Conservation (phyloP, 2,329 filamentous ascomycete genomes). For the Coniochaeta hoffmannii region DNA sequence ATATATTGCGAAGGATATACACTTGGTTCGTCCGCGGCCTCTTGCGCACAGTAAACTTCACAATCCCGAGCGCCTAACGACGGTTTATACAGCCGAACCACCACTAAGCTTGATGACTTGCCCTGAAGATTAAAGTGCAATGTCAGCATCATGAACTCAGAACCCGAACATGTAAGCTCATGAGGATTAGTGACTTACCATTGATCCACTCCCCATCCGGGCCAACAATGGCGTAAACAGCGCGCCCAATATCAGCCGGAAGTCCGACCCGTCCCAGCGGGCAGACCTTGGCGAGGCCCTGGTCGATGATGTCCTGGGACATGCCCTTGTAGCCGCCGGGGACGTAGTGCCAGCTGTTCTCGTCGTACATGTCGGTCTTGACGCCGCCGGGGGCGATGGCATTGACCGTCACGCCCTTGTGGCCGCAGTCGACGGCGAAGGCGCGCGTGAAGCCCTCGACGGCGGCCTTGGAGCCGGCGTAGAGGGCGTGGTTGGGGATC, state of each 20-base stretch:
- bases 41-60: too few species aligned
- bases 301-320: constrained; percentile 45
- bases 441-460: constrained; percentile 66
- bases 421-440: constrained; percentile 65
- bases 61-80: not conserved
- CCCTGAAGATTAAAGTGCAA: constrained; percentile 15
- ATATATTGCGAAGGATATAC: too few species aligned
- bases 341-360: constrained; percentile 60
- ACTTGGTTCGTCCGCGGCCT: too few species aligned
- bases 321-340: constrained; percentile 46
- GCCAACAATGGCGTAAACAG: constrained; percentile 47
- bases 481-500: constrained; percentile 62
- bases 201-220: constrained; percentile 59
- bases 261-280: constrained; percentile 52
- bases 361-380: constrained; percentile 71
- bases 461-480: constrained; percentile 65
- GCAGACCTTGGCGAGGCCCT: constrained; percentile 46
- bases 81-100: constrained; percentile 22
- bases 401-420: constrained; percentile 62
- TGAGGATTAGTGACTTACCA: constrained; percentile 33
- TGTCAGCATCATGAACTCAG: not conserved
- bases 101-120: constrained; percentile 32
- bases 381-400: constrained; percentile 66
- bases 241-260: constrained; percentile 51
- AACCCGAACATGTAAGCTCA: not conserved